Base-by-base conservation (phyloP, 2,329 filamentous ascomycete species). In the Pyricularia grisea region DNA sequence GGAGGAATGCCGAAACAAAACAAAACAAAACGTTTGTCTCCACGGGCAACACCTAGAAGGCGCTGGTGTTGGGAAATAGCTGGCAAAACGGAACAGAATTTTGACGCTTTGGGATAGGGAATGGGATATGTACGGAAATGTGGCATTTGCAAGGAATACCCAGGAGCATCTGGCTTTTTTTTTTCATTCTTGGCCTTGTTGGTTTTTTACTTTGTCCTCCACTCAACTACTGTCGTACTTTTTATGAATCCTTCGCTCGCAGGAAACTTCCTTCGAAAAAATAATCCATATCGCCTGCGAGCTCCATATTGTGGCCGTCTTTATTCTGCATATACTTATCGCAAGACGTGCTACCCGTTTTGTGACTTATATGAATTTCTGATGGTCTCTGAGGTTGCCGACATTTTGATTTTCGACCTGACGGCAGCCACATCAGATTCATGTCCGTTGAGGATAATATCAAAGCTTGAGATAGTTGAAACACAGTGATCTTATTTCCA, bases 101-200 rank as follows among this genome's bases (percentile, higher is more conserved):
- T 17, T 27, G 65, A 68, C 67, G 68, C 17, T n/a, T 50, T 61
- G 58, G 58, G 65, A 71, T 33, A 68, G n/a, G n/a, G 17, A 68
- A 68, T 23, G 25, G 68, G 25, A 61, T 30, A 23, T 61, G 20
- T 63, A 12, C 12, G 68, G 68, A 28, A 31, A 65, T 65, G 60
- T 71, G 70, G 71, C 71, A 72, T 72, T 72, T 71, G 71, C 69
- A 71, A 72, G 71, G 71, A 70, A 71, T 72, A 71, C 70, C 72
- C 72, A 70, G 61, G 23, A 65, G 66, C 68, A 69, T 73, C 71
- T 73, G 69, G 27, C 69, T 70, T 71, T 66, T 63, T 31, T 63
- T 66, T 68, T 61, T 60, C 50, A 55, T 65, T 68, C 42, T 55
- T 66, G 28, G 27, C 4, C 27, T 60, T 63, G 23, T 67, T 50